These are phyloP conservation scores for Russula ochroleuca DNA, from an alignment of 768 basidiomycete species.

Conservation along the genomic window DNA sequence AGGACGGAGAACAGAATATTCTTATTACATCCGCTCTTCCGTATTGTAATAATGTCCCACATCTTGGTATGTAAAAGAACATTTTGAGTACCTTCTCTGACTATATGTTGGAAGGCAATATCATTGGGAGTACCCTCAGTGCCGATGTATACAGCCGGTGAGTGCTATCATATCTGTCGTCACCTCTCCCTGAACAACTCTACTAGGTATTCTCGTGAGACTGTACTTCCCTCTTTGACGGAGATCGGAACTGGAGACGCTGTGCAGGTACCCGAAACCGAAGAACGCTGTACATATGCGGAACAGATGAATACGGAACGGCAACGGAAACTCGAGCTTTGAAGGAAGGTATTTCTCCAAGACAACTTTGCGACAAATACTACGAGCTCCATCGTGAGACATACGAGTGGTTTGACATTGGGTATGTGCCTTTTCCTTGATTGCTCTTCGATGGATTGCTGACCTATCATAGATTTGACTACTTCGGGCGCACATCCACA, in stretches of 20 bases:
- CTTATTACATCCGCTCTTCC: constrained; percentile 94
- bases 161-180: constrained; percentile 33
- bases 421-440: constrained; percentile 42
- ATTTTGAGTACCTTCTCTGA: constrained; percentile 3
- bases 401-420: constrained; percentile 97
- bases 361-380: constrained; percentile 87
- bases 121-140: constrained; percentile 93
- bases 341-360: constrained; percentile 77
- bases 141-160: constrained; percentile 96
- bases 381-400: constrained; percentile 83
- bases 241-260: constrained; percentile 18
- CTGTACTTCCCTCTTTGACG: background rate
- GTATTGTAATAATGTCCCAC: constrained; percentile 96
- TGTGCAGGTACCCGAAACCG: constrained; percentile 66
- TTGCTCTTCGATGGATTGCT: background rate
- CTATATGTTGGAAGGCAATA: constrained; percentile 54
- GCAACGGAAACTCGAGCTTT: constrained; percentile 97
- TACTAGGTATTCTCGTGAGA: constrained; percentile 58
- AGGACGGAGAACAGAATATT: constrained; percentile 81
- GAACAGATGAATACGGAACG: constrained; percentile 99
- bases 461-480: constrained; percentile 67
- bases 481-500: constrained; percentile 94
- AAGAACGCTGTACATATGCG: constrained; percentile 91
- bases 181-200: constrained; percentile 6
- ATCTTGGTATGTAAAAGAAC: constrained; percentile 61